Conservation (phyloP, 768 basidiomycete genomes). For the Pholiota microspora region DNA sequence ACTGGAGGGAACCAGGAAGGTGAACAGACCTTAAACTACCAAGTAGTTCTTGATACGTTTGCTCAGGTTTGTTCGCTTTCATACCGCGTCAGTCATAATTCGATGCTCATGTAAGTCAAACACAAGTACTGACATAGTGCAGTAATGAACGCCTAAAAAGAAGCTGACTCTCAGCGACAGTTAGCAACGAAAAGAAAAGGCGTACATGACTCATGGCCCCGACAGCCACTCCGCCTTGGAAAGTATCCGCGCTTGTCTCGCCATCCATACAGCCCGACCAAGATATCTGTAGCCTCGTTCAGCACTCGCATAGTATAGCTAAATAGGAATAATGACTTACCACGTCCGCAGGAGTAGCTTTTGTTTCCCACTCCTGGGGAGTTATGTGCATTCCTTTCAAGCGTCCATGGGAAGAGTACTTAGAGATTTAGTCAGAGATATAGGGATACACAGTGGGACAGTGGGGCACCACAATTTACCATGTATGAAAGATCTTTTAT, state of each 20-base stretch:
- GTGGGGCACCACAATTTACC: conserved; percentile 34
- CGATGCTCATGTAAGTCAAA: not conserved
- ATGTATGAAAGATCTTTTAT: conserved; percentile 46
- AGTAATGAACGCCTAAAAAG: conserved; percentile 56
- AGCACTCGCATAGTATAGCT: not conserved
- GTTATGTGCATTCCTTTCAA: conserved; percentile 44
- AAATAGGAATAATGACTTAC: conserved; percentile 26
- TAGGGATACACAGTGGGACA: not conserved
- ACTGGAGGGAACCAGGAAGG: not conserved
- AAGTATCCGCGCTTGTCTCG: conserved; percentile 73
- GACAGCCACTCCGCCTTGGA: conserved; percentile 58
- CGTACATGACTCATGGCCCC: conserved; percentile 81
- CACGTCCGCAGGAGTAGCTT: conserved; percentile 71
- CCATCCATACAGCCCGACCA: conserved; percentile 72
- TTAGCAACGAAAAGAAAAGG: conserved; percentile 7
- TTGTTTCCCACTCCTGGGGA: conserved; percentile 30
- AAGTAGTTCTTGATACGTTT: conserved; percentile 66
- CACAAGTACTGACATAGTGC: conserved; percentile 37
- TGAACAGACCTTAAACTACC: conserved; percentile 45
- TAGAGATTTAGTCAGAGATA: not conserved
- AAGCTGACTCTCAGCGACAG: not conserved
- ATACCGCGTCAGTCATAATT: not conserved
- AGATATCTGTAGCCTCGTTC: conserved; percentile 47
- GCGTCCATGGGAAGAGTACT: conserved; percentile 64
- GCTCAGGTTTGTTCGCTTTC: conserved; percentile 47